Conservation (phyloP, 495 filamentous ascomycete species). For the Bathelium albidoporum region DNA sequence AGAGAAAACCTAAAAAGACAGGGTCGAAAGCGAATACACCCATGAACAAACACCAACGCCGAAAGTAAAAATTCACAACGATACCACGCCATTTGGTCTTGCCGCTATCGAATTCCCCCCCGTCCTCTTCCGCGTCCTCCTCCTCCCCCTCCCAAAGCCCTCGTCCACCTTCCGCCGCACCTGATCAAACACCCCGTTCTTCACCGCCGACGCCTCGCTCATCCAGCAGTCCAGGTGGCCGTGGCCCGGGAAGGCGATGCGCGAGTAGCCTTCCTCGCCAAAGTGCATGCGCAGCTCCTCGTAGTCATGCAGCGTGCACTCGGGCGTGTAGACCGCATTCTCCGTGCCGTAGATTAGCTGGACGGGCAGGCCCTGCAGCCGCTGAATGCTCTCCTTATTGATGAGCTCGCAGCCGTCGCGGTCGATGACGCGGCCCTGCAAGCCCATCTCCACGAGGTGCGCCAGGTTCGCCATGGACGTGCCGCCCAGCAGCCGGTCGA, state of each 20-base stretch:
- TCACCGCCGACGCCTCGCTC: constrained; percentile 13
- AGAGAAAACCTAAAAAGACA: no score
- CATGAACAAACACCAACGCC: no score
- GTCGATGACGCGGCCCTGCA: constrained; percentile 40
- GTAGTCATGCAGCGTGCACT: constrained; percentile 48
- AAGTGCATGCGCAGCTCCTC: constrained; percentile 46
- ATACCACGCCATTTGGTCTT: neutral
- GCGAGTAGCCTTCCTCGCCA: constrained; percentile 39
- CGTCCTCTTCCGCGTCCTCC: neutral
- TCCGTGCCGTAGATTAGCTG: constrained; percentile 48
- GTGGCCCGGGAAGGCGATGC: constrained; percentile 49
- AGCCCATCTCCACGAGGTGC: constrained; percentile 48
- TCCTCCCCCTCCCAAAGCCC: neutral
- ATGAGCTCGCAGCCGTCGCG: constrained; percentile 37
- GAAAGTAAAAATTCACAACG: neutral
- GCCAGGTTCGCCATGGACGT: constrained; percentile 50
- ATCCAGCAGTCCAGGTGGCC: constrained; percentile 62
- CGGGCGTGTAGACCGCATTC: constrained; percentile 50
- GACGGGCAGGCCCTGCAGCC: constrained; percentile 47
- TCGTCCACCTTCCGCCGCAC: neutral
- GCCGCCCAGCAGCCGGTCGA: constrained; percentile 52
- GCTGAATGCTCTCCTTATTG: constrained; percentile 38
- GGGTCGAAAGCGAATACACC: no score
- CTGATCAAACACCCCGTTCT: neutral
- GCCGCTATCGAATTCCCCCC: neutral